phyloP scores from a whole-genome alignment of 371 early-diverging fungal genomes.

The Rhizopus arrhizus region DNA sequence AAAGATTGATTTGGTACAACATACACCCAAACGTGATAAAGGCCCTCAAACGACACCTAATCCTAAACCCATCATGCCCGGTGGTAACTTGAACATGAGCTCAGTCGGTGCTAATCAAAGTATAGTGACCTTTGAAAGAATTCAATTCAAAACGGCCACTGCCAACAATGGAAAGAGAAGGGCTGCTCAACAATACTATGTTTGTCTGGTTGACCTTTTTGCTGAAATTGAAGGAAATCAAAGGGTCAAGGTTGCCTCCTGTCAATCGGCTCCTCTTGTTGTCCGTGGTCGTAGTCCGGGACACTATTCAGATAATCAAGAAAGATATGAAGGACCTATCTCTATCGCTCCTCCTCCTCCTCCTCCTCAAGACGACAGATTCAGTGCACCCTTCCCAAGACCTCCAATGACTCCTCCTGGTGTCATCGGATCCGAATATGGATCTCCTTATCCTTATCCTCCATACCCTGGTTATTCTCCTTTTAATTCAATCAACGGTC shows the following conservation, averaged over 20 bases:
- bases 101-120: conserved; percentile 58
- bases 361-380: conserved; percentile 27
- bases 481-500: conserved; percentile 17
- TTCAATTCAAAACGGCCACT: conserved; percentile 95
- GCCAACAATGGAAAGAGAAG: conserved; percentile 90
- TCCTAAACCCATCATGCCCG: conserved; percentile 63
- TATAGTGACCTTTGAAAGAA: conserved; percentile 84
- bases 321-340: conserved; percentile 25
- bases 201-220: conserved; percentile 69
- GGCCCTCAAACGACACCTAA: conserved; percentile 82
- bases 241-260: conserved; percentile 63
- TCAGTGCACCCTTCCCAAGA: conserved; percentile 30
- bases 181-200: conserved; percentile 91
- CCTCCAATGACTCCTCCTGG: conserved; percentile 38
- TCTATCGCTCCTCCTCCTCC: conserved; percentile 16
- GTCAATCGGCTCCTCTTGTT: conserved; percentile 81
- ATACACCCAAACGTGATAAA: conserved; percentile 93
- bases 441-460: conserved; percentile 35
- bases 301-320: conserved; percentile 77
- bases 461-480: conserved; percentile 28
- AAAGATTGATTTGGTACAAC: conserved; percentile 84
- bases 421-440: conserved; percentile 32
- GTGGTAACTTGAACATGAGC: conserved; percentile 59
- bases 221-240: conserved; percentile 64
- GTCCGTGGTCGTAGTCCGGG: conserved; percentile 95